Evolutionary conservation across 331 rosid genomes (phyloP).

Genomic region (Acacia pycnantha): DNA sequence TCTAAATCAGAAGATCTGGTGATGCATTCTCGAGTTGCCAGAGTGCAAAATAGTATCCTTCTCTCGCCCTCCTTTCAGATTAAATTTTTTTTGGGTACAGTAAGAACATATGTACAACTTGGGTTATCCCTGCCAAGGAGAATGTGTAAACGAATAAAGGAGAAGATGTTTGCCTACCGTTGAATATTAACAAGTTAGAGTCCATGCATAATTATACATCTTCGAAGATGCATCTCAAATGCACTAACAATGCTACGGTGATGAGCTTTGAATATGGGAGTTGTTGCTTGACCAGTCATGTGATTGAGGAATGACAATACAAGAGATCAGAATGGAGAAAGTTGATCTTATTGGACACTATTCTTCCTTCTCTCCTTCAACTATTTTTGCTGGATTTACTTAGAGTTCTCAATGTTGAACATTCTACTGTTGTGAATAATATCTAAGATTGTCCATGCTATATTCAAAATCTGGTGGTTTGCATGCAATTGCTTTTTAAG

Average conservation of each 20-base stretch:
- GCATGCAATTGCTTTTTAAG: not conserved
- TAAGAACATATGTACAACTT: not conserved
- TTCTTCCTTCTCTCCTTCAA: not conserved
- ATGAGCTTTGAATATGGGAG: not conserved
- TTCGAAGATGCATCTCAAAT: not conserved
- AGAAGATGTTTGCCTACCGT: not conserved
- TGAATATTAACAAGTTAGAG: not conserved
- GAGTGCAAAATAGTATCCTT: not conserved
- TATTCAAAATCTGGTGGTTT: conserved; percentile 19
- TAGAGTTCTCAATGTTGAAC: not conserved
- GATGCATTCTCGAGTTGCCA: not conserved
- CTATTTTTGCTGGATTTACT: not conserved
- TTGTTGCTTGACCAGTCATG: not conserved
- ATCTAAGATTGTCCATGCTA: conserved; percentile 11
- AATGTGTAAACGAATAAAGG: not conserved
- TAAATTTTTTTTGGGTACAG: not conserved
- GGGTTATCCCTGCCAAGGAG: not conserved
- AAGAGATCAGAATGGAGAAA: not conserved
- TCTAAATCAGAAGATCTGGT: not conserved
- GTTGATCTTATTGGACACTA: not conserved
- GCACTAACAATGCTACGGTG: not conserved
- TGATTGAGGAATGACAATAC: not conserved
- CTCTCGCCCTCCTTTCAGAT: not conserved
- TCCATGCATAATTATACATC: not conserved
- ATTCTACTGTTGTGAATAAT: not conserved